phyloP scores from a whole-genome alignment of 2,329 filamentous ascomycete species.

The Aspergillus sp. region DNA sequence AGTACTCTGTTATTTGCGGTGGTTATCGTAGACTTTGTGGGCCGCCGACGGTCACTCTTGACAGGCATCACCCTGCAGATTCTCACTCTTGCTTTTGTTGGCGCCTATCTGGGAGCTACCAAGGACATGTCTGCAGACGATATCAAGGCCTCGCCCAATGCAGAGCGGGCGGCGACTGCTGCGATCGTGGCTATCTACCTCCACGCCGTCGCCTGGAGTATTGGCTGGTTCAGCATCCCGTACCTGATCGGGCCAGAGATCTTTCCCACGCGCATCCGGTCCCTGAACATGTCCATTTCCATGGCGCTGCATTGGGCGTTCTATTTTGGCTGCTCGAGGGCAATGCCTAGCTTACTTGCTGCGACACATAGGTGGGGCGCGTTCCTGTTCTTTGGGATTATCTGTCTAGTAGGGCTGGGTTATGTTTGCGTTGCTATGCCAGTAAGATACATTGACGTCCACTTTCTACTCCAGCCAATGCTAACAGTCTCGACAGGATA shows the following conservation, averaged over 20 bases:
- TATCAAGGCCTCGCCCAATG: slow-evolving; percentile 19
- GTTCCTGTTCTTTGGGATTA: slow-evolving; percentile 22
- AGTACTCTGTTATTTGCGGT: slow-evolving; percentile 44
- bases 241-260: slow-evolving; percentile 49
- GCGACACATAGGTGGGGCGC: slow-evolving; percentile 24
- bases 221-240: slow-evolving; percentile 41
- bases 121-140: slow-evolving; percentile 11
- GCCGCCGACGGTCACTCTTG: too few relatives aligned
- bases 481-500: slow-evolving; percentile 12
- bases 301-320: slow-evolving; percentile 30
- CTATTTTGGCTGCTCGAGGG: slow-evolving; percentile 16
- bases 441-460: not conserved
- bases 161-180: slow-evolving; percentile 26
- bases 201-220: slow-evolving; percentile 48
- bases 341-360: slow-evolving; percentile 23
- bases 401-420: slow-evolving; percentile 20
- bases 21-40: slow-evolving; percentile 39
- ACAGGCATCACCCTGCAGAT: too few relatives aligned
- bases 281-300: slow-evolving; percentile 43
- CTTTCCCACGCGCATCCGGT: slow-evolving; percentile 48
- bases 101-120: slow-evolving; percentile 38
- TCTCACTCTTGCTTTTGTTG: too few relatives aligned
- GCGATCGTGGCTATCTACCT: slow-evolving; percentile 48
- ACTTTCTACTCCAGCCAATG: not conserved
- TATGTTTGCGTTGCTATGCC: slow-evolving; percentile 25